Base-by-base conservation (phyloP, 2,329 filamentous ascomycete genomes). In the Diaporthe destruens region DNA sequence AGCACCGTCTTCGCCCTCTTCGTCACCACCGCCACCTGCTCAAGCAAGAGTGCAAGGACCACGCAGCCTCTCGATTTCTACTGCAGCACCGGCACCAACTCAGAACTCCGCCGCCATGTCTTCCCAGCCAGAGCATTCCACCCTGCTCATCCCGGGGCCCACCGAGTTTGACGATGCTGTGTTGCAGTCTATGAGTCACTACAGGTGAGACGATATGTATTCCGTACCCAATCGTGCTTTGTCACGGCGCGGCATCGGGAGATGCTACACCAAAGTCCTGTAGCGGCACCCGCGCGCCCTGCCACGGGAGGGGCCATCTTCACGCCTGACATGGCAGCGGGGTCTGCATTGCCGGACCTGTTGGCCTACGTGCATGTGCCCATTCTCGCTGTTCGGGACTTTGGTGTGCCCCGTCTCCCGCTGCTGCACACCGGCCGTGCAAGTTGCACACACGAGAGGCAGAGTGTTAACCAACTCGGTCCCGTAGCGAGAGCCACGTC, bases 131-230 rank as follows among this genome's bases (percentile, higher is more conserved):
- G 82, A 86, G 66, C 90, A 92, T 80, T 84, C 90, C 55, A 92
- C 96, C 71, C 87, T 99, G 84, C 91, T 99, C 85, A 98, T 99
- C 80, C 96, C 96, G 65, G 96, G 96, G 76, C 96, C 96, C 80
- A 97, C 98, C 83, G 96, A 98, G 86, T 98, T 98, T 81, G 96
- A 98, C 82, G 96, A 98, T 96, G 95, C 92, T 61, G 96, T 98
- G 74, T 90, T 98, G 68, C 90, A 95, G 83, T 94, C 95, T 74
- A 98, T 98, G 96, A 92, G 93, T 86, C 95, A 98, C 85, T 97
- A 93, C 86, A 96, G 93, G 93, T 94, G 86, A 79, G 84, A 70
- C 32, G 51, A 49, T n/a, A 53, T 51, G 44, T 47, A n/a, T n/a
- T n/a, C n/a, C n/a, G n/a, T n/a, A 47, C n/a, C 57, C 57, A 14